Evolutionary conservation across 2,329 filamentous ascomycete species (phyloP).

Genomic region (Ophiocordyceps australis): DNA sequence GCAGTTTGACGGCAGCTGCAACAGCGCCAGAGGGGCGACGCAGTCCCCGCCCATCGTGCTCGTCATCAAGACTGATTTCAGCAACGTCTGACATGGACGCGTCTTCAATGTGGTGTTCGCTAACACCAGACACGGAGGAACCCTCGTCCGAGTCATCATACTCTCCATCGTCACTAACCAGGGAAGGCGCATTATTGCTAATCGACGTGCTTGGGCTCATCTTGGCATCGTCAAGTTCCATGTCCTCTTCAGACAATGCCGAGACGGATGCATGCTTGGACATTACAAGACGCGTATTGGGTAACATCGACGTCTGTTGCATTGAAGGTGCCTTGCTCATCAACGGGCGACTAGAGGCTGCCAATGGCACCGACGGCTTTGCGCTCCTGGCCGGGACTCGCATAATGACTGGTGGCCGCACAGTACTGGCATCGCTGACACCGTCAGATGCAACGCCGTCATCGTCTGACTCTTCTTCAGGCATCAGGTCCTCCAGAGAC

Average conservation of each 20-base stretch:
- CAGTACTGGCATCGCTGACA: slow-evolving; percentile 4
- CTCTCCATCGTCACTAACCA: slow-evolving; percentile 67
- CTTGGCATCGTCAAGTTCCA: slow-evolving; percentile 38
- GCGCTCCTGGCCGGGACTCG: slow-evolving; percentile 40
- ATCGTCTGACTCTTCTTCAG: slow-evolving; percentile 35
- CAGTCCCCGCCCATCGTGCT: slow-evolving; percentile 26
- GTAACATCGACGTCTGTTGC: slow-evolving; percentile 20
- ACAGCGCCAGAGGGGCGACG: slow-evolving; percentile 24
- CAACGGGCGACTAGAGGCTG: slow-evolving; percentile 25
- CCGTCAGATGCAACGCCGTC: slow-evolving; percentile 4
- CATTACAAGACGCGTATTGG: slow-evolving; percentile 6
- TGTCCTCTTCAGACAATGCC: slow-evolving; percentile 22
- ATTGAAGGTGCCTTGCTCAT: slow-evolving; percentile 35
- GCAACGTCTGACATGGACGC: slow-evolving; percentile 41
- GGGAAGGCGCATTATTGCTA: slow-evolving; percentile 60
- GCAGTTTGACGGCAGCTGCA: slow-evolving; percentile 25
- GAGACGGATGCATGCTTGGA: slow-evolving; percentile 6
- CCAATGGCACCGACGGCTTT: slow-evolving; percentile 26
- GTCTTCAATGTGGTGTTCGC: slow-evolving; percentile 35
- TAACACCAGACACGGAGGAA: slow-evolving; percentile 39
- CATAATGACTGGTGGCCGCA: slow-evolving; percentile 25
- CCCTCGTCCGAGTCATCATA: slow-evolving; percentile 55
- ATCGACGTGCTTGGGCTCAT: slow-evolving; percentile 51
- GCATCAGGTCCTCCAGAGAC: slow-evolving; percentile 27
- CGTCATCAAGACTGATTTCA: slow-evolving; percentile 43